Percentiles rank a stretch among this genome's conserved stretches.
phyloP scores from a whole-genome alignment of 176 grass and related monocot species.

The bread wheat (Triticum aestivum) region IWGSC_CS_RefSeq_v2.1 NC_057807.1:561398880-561399379 shows the following conservation, averaged over 20 bases:
- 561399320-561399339: constrained; percentile 52
- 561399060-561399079: constrained; percentile 57
- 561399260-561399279: constrained; percentile 37
- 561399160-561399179: not conserved
- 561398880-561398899: not conserved
- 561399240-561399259: constrained; percentile 55
- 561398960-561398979: not conserved
- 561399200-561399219: constrained; percentile 2
- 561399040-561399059: constrained; percentile 52
- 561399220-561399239: constrained; percentile 46
- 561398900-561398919: not conserved
- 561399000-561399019: not conserved
- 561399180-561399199: constrained; percentile 5
- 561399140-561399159: not conserved
- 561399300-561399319: constrained; percentile 65
- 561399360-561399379: constrained; percentile 73
- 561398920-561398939: constrained; percentile 34
- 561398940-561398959: constrained; percentile 31
- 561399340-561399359: constrained; percentile 68
- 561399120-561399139: not conserved
- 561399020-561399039: constrained; percentile 33
- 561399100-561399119: not conserved
- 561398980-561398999: constrained; percentile 15
- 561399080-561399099: constrained; percentile 46
- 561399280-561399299: constrained; percentile 31